Base-by-base conservation (phyloP, 257 asterid genomes). In the Rauvolfia tetraphylla region DNA sequence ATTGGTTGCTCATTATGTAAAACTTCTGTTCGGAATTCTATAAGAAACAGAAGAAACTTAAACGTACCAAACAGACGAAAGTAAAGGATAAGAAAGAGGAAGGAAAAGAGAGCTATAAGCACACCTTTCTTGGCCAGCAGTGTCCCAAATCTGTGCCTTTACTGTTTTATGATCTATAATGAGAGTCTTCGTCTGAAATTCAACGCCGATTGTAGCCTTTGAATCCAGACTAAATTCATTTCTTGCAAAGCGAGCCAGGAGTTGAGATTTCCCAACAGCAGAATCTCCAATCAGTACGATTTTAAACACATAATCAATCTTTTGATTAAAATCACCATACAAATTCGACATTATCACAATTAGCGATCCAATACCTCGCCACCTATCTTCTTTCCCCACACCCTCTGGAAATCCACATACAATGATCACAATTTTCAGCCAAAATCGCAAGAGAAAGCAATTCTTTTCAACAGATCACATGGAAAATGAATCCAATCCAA, bases 81-180 rank as follows among this genome's bases (percentile, higher is more conserved):
- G 38, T 25, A 1, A 33, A 67, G 31, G 36, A 9, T 1, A 22
- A 13, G 11, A 15, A 63, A 39, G 10, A n/a, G 39, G 71, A 9
- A 12, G 46, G 34, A 54, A 51, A 44, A 10, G 76, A 38, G 69
- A 25, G 49, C 27, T 36, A 20, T 63, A 54, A 5, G 17, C 73
- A 71, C 53, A 89, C 98, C 98, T 89, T 79, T 93, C 98, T 82
- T 93, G 97, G 44, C 98, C 98, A n/a, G 98, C 98, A 75, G 98
- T 92, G 75, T 92, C 98, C 97, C 98, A 92, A 85, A 92, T 93
- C 84, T 93, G 98, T 13, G 98, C 96, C 93, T 93, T 93, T 27
- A 91, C 95, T 41, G 96, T 89, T 65, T 89, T 93, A 1, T 84
- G 80, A 85, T 93, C 98, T 70, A 93, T 85, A 34, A 82, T 57